Evolutionary conservation across 306 rosid species (phyloP).

Genomic region (Benincasa hispida): DNA sequence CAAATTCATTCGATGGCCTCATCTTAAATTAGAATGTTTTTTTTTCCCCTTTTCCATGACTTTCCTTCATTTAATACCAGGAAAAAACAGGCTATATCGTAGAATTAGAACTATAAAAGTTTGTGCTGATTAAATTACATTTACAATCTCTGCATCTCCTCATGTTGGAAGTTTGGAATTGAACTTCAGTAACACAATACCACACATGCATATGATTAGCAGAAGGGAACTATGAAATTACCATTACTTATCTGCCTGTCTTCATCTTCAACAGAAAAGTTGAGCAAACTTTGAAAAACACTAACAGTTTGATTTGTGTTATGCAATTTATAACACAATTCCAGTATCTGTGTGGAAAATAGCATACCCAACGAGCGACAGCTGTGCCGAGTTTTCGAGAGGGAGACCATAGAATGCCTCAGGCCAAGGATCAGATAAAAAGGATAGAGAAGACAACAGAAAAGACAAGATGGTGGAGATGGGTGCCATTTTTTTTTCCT

Average conservation of each 20-base stretch:
- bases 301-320: not conserved
- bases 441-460: not conserved
- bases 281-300: not conserved
- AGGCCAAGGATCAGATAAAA: conserved; percentile 7
- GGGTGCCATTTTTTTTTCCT: not conserved
- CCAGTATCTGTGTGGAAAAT: not conserved
- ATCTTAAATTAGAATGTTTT: not conserved
- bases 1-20: not conserved
- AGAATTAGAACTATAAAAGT: not conserved
- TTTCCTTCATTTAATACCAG: not conserved
- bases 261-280: not conserved
- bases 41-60: too few species aligned
- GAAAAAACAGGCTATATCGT: not conserved
- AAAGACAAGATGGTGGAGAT: conserved; percentile 4
- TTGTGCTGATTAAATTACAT: not conserved
- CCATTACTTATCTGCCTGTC: not conserved
- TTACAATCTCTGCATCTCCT: not conserved
- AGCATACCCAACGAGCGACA: not conserved
- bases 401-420: not conserved
- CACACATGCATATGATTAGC: not conserved
- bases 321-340: not conserved
- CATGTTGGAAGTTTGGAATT: not conserved
- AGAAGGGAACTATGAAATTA: not conserved
- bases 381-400: not conserved
- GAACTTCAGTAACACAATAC: not conserved